phyloP scores from a whole-genome alignment of 495 filamentous ascomycete species.

The Sabuloglossum arenarium region DNA sequence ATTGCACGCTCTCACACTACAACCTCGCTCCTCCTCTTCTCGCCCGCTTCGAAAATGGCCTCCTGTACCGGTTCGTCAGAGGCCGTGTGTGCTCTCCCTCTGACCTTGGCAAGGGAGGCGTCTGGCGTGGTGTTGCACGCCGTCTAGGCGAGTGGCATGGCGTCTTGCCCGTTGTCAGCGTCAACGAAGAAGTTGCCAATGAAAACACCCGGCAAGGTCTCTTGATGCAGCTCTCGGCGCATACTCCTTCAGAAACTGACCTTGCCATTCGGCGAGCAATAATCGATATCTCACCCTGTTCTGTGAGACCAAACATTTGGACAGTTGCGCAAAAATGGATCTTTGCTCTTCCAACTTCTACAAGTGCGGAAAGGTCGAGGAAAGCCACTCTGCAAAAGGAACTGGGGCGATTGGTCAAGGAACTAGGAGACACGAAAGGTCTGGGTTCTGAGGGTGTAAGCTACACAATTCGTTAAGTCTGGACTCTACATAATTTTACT shows the following conservation, averaged over 20 bases:
- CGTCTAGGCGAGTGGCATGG: slow-evolving; percentile 88
- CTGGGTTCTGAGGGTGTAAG: slow-evolving; percentile 53
- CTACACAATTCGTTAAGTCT: not conserved
- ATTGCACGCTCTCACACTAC: slow-evolving; percentile 53
- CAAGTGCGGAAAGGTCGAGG: slow-evolving; percentile 40
- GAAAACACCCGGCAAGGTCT: slow-evolving; percentile 2
- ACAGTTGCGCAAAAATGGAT: slow-evolving; percentile 93
- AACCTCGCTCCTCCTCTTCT: slow-evolving; percentile 70
- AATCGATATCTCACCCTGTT: not conserved
- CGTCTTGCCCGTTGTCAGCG: slow-evolving; percentile 30
- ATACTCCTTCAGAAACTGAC: not conserved
- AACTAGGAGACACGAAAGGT: slow-evolving; percentile 52
- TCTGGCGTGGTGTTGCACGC: slow-evolving; percentile 69
- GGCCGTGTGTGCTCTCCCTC: slow-evolving; percentile 58
- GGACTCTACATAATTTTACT: not conserved
- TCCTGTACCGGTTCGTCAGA: slow-evolving; percentile 78
- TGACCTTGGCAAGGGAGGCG: slow-evolving; percentile 45
- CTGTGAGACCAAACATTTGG: slow-evolving; percentile 56
- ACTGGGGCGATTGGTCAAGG: slow-evolving; percentile 41
- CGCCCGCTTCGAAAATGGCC: slow-evolving; percentile 87
- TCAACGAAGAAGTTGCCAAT: slow-evolving; percentile 6
- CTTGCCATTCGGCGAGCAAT: not conserved
- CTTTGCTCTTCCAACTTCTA: slow-evolving; percentile 52
- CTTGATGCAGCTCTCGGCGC: not conserved
- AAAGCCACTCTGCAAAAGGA: slow-evolving; percentile 52